Evolutionary conservation across 163 green algal genomes (phyloP).

Genomic region (Picocystis sp.): DNA sequence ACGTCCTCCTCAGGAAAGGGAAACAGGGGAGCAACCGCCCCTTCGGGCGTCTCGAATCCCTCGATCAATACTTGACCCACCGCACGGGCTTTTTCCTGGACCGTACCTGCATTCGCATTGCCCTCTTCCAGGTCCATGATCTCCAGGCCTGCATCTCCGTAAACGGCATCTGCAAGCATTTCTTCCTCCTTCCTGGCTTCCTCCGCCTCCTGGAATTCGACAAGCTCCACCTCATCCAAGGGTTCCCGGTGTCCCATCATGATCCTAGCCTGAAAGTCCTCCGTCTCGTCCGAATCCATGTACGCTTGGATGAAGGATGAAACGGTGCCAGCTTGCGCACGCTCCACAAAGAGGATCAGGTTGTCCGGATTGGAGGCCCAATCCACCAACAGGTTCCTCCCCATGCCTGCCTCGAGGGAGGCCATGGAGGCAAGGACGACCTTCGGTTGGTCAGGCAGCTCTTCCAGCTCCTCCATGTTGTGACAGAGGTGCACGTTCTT

Average conservation of each 20-base stretch:
- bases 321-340: constrained; percentile 16
- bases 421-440: constrained; percentile 50
- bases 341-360: constrained; percentile 47
- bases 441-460: constrained; percentile 34
- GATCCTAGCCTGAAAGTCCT: no score
- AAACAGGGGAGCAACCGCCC: constrained; percentile 47
- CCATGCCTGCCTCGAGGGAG: constrained; percentile 37
- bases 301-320: no score
- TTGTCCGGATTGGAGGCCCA: constrained; percentile 42
- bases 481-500: constrained; percentile 28
- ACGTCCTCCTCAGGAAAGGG: constrained; percentile 45
- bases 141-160: neutral
- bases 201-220: constrained; percentile 5
- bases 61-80: constrained; percentile 35
- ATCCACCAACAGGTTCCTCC: constrained; percentile 45
- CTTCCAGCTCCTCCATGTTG: constrained; percentile 26
- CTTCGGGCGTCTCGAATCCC: constrained; percentile 42
- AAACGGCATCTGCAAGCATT: no score
- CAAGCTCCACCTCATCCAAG: constrained; percentile 3
- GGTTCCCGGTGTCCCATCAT: no score
- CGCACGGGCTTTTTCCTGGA: neutral
- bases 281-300: no score
- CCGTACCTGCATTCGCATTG: neutral
- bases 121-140: neutral
- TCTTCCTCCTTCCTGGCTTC: neutral